A percentile compares a stretch with the other conserved stretches of the same genome.
phyloP scores from a whole-genome alignment of 495 filamentous ascomycete genomes.

The Elaphomyces granulatus region DNA sequence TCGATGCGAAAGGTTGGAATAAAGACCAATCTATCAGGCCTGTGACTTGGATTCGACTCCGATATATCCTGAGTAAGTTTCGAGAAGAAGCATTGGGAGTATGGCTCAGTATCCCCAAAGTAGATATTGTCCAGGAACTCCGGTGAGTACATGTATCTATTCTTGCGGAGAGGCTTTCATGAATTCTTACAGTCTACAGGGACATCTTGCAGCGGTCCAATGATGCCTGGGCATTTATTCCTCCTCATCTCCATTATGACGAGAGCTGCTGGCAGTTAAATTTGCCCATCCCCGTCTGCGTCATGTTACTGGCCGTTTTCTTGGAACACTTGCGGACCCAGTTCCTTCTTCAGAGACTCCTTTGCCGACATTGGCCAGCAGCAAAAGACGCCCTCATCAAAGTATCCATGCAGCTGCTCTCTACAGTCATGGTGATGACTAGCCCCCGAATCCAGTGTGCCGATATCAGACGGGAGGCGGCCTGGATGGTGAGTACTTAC shows the following conservation, averaged over 20 bases:
- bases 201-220: slow-evolving; percentile 22
- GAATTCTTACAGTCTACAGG: too few relatives aligned
- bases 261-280: too few relatives aligned
- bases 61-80: too few relatives aligned
- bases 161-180: too few relatives aligned
- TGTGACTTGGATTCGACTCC: too few relatives aligned
- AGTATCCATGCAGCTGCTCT: slow-evolving; percentile 31
- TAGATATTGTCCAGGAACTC: too few relatives aligned
- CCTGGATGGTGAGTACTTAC: slow-evolving; percentile 7
- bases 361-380: slow-evolving; percentile 25
- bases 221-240: slow-evolving; percentile 20
- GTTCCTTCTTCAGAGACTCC: slow-evolving; percentile 36
- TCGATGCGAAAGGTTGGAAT: too few relatives aligned
- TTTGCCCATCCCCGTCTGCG: too few relatives aligned
- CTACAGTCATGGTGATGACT: slow-evolving; percentile 17
- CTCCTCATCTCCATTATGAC: slow-evolving; percentile 23
- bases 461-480: slow-evolving; percentile 2
- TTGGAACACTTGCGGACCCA: slow-evolving; percentile 30
- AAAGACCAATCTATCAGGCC: too few relatives aligned
- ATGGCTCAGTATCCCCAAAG: too few relatives aligned
- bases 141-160: too few relatives aligned
- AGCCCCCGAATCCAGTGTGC: slow-evolving; percentile 24
- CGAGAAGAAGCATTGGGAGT: too few relatives aligned
- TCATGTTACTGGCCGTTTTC: slow-evolving; percentile 8
- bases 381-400: slow-evolving; percentile 26